Percentiles rank a stretch among this genome's conserved stretches.
phyloP scores from a whole-genome alignment of 768 basidiomycete species.

The Sporobolomyces pararoseus region DNA sequence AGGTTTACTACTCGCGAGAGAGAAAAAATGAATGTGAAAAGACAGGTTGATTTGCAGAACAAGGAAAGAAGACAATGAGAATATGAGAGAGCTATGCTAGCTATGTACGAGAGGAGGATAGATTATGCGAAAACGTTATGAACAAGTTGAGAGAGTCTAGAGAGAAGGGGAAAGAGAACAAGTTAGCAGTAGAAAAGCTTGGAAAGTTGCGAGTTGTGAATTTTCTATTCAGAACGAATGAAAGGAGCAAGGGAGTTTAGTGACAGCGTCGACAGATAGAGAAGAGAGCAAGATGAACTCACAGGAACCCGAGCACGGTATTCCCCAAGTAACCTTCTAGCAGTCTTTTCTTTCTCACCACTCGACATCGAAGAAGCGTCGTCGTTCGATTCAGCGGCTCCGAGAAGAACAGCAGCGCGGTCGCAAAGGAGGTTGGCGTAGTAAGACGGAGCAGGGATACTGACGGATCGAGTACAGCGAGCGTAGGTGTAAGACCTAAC shows the following conservation, averaged over 20 bases:
- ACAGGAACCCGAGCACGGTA: neutral
- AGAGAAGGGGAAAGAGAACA: neutral
- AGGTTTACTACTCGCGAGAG: too few species aligned
- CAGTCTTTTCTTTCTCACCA: neutral
- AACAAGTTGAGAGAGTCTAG: too few species aligned
- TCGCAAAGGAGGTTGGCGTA: conserved; percentile 10
- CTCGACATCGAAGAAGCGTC: conserved; percentile 6
- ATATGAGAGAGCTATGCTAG: neutral
- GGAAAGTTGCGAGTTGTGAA: neutral
- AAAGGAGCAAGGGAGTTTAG: too few species aligned
- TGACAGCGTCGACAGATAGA: too few species aligned
- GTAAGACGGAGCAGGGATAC: conserved; percentile 14
- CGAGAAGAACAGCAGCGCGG: conserved; percentile 21
- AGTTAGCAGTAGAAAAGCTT: neutral
- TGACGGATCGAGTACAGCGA: conserved; percentile 74
- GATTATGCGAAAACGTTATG: too few species aligned
- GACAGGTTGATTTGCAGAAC: too few species aligned
- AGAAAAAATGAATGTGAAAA: too few species aligned
- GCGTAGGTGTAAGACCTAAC: conserved; percentile 65
- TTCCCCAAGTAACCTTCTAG: neutral
- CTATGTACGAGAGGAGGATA: too few species aligned
- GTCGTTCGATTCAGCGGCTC: neutral
- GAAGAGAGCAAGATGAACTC: neutral
- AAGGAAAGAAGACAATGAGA: neutral
- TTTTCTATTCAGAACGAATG: neutral